Evolutionary conservation across 2,329 filamentous ascomycete species (phyloP), one percentile per base, ranked within the genome.

Genomic region (Penicillium sp.): DNA sequence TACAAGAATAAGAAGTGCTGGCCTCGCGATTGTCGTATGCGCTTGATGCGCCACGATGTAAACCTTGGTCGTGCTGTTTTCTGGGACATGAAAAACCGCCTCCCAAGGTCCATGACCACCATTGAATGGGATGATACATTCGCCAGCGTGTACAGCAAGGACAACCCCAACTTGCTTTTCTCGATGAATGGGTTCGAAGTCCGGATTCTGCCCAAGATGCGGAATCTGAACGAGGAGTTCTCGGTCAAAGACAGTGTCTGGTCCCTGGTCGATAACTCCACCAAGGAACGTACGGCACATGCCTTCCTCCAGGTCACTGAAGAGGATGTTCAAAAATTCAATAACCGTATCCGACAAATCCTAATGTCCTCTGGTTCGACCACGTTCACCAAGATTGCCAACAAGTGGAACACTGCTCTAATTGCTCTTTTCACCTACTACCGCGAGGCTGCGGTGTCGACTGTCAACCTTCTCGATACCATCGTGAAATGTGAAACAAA

Each of bases 1-100:
- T 99, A 97, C 76, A 92, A 90, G 79, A 99, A 96, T 77, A 99
- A 99, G 81, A 99, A 97, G 74, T 99, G 95, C 76, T 99, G 94
- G 94, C 95, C 94, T 40, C 86, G 94, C 67, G 94, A 99, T 72
- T 97, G 92, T 25, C 86, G 94, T 48, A 99, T 99, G 95, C 88
- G 95, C 43, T 77, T 99, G 67, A 99, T 99, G 94, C 87, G 94
- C 60, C 94, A 99, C 74, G 94, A 99, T 76, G 95, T 99, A 63
- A 97, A 99, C 67, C 86, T 99, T 40, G 94, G 95, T 40, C 88
- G 95, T 57, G 95, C 95, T 56, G 94, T 97, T 1, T 99, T 99
- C 79, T 99, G 94, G 94, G 93, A 99, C 71, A 77, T 99, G 73
- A 97, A 99, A 83, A 99, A 99, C 74, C 87, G 94, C 38, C 80